Percentiles rank a stretch among this genome's conserved stretches.
phyloP scores from a whole-genome alignment of 2,329 filamentous ascomycete species.

The Beauveria asiatica region DNA sequence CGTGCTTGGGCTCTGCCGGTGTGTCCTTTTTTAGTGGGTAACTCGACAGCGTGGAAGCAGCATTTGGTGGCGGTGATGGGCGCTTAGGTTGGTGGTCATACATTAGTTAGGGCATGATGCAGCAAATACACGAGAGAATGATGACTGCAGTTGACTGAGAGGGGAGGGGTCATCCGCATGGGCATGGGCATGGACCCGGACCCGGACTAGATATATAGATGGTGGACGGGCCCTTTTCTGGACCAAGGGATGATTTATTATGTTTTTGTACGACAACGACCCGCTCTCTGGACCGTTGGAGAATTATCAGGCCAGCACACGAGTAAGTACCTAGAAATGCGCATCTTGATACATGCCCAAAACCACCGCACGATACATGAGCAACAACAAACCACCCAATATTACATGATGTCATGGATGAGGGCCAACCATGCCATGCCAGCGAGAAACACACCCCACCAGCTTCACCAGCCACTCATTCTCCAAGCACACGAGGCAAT shows the following conservation, averaged over 20 bases:
- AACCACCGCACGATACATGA: background rate
- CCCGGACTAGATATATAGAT: background rate
- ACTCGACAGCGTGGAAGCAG: background rate
- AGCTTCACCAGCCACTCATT: background rate
- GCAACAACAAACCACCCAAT: background rate
- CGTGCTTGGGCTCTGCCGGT: background rate
- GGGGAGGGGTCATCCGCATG: background rate
- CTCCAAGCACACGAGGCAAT: background rate
- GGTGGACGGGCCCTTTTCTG: too few relatives aligned
- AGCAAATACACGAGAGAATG: background rate
- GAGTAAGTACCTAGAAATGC: background rate
- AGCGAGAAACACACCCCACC: background rate
- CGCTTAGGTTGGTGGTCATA: background rate
- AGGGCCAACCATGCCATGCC: background rate
- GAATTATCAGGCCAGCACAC: too few relatives aligned
- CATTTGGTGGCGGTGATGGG: background rate
- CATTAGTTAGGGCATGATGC: background rate
- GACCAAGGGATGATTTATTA: too few relatives aligned
- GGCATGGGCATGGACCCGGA: background rate
- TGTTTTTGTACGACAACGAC: too few relatives aligned
- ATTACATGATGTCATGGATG: too few relatives aligned
- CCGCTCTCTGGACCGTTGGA: too few relatives aligned
- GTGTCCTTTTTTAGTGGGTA: background rate
- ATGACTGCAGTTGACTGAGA: conserved; percentile 4
- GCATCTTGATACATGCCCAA: background rate